Percentiles rank a stretch among this genome's conserved stretches.
Conservation (phyloP, 495 filamentous ascomycete genomes). For the Durotheca rogersii region DNA sequence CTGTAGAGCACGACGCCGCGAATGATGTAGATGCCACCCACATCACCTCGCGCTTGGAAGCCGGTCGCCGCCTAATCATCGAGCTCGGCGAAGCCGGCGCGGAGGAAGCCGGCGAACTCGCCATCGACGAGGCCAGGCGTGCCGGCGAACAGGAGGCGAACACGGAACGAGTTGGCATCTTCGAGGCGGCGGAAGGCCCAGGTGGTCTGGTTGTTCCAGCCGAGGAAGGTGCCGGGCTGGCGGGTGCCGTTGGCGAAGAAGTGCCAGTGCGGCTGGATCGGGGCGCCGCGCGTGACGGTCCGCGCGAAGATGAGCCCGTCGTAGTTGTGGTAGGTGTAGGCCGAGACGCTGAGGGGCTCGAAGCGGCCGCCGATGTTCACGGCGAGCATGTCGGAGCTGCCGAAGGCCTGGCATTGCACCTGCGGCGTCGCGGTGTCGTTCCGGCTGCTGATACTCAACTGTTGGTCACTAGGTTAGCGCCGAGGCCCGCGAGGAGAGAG, state of each 20-base stretch:
- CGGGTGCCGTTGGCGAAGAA: conserved; percentile 27
- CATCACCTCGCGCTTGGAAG: not conserved
- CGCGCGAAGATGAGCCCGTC: conserved; percentile 21
- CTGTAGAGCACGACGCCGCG: no score
- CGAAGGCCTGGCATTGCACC: conserved; percentile 25
- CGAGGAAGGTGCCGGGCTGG: conserved; percentile 20
- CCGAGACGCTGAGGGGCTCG: conserved; percentile 26
- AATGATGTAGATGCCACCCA: no score
- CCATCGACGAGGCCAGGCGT: conserved; percentile 3
- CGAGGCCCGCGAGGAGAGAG: not conserved
- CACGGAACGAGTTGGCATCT: conserved; percentile 7
- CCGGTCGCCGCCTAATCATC: conserved; percentile 5
- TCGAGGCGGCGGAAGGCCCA: conserved; percentile 23
- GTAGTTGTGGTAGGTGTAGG: conserved; percentile 27
- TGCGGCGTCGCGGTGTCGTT: conserved; percentile 9
- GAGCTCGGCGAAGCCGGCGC: conserved; percentile 17
- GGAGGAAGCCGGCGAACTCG: conserved; percentile 23
- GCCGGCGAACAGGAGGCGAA: conserved; percentile 19
- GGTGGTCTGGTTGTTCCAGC: conserved; percentile 24
- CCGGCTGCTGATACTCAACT: conserved; percentile 11
- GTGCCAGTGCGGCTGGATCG: conserved; percentile 28
- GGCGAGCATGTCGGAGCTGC: conserved; percentile 25
- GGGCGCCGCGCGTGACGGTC: conserved; percentile 16
- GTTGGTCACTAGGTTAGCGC: not conserved
- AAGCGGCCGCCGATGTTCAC: conserved; percentile 14